Percentiles rank a stretch among this genome's conserved stretches.
These are phyloP conservation scores for Poa pratensis DNA, from an alignment of 176 grass and related monocot genomes.

Conservation along the genomic window DNA sequence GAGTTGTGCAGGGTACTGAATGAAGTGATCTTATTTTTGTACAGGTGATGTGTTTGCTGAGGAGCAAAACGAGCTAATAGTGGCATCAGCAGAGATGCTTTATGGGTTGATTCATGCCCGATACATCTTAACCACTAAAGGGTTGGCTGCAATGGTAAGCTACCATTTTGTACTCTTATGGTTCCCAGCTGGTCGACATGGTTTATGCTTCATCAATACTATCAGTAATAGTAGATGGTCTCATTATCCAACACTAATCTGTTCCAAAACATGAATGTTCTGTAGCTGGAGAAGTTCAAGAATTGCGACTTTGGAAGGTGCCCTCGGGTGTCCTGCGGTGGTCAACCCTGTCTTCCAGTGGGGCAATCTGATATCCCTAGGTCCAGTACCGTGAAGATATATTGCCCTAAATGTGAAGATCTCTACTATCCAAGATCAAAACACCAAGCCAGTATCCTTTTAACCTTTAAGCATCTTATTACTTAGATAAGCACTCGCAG, in stretches of 20 bases:
- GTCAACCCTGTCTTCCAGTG: slow-evolving; percentile 6
- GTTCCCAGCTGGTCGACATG: not conserved
- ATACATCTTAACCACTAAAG: slow-evolving; percentile 27
- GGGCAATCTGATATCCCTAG: not conserved
- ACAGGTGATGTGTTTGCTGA: not conserved
- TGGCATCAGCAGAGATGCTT: not conserved
- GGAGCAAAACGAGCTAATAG: not conserved
- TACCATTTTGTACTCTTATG: not conserved
- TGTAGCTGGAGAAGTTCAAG: slow-evolving; percentile 26
- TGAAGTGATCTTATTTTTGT: too few relatives aligned
- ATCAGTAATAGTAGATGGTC: too few relatives aligned
- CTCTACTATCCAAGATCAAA: slow-evolving; percentile 15
- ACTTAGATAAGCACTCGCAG: not conserved
- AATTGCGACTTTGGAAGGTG: slow-evolving; percentile 29
- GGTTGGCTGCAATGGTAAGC: slow-evolving; percentile 26
- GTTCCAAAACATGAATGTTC: not conserved
- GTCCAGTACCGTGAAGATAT: slow-evolving; percentile 10
- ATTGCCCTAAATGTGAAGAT: slow-evolving; percentile 25
- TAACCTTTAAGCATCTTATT: not conserved
- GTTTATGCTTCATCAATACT: not conserved
- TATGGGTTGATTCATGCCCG: slow-evolving; percentile 13
- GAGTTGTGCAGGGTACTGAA: not conserved
- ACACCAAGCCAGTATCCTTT: slow-evolving; percentile 33
- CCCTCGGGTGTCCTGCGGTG: slow-evolving; percentile 1
- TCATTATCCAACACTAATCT: not conserved